Conservation (phyloP, 2,329 filamentous ascomycete genomes). For the Cladophialophora psammophila region DNA sequence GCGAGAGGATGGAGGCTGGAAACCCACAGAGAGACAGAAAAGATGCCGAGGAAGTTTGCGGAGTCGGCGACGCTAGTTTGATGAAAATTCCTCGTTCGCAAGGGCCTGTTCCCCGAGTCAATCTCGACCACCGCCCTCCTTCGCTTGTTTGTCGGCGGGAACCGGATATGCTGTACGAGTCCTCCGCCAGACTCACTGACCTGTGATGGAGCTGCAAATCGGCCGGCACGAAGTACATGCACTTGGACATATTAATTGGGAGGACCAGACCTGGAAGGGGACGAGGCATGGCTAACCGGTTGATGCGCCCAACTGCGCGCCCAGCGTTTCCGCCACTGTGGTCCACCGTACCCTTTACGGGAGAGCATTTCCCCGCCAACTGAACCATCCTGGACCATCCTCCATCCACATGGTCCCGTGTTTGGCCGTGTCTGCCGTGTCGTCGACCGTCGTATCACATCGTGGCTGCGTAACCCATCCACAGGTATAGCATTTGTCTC, state of each 20-base stretch:
- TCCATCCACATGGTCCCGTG: not conserved
- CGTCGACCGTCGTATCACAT: not conserved
- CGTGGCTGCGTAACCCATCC: not conserved
- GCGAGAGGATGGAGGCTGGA: slow-evolving; percentile 15
- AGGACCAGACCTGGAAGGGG: too few relatives aligned
- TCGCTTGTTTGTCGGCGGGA: slow-evolving; percentile 5
- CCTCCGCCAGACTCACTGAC: not conserved
- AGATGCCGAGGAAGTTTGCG: slow-evolving; percentile 23
- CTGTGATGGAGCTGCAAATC: not conserved
- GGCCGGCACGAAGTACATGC: not conserved
- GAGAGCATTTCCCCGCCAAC: not conserved
- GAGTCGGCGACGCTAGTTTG: not conserved
- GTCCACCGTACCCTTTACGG: not conserved
- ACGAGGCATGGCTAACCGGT: too few relatives aligned
- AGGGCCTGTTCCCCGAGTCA: not conserved
- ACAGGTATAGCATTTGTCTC: not conserved
- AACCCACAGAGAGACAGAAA: not conserved
- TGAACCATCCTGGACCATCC: not conserved
- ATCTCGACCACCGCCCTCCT: not conserved
- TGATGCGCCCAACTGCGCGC: not conserved
- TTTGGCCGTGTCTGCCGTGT: not conserved
- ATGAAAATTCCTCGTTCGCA: not conserved
- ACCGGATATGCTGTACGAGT: not conserved
- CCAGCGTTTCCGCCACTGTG: not conserved
- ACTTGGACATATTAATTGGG: not conserved